phyloP scores from a whole-genome alignment of 345 rosid genomes.

The Bruguiera parviflora region DNA sequence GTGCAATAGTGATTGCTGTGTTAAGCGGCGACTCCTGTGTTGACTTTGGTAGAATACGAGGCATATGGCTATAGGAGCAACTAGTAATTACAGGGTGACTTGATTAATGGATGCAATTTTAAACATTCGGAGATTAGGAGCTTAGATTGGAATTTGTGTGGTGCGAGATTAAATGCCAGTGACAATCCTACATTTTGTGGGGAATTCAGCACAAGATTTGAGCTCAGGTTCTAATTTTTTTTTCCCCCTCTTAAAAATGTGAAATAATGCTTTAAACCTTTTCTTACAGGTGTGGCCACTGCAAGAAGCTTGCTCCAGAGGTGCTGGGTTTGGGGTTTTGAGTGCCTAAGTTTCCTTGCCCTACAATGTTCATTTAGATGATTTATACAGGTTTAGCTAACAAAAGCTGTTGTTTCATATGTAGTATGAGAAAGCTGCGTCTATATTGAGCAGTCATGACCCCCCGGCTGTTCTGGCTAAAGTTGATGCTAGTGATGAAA shows the following conservation, averaged over 20 bases:
- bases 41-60: no score
- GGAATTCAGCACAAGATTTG: no score
- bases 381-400: neutral
- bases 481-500: slow-evolving; percentile 79
- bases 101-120: no score
- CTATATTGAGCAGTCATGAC: slow-evolving; percentile 57
- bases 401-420: neutral
- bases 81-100: no score
- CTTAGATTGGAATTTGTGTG: neutral
- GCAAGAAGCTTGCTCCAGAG: slow-evolving; percentile 93
- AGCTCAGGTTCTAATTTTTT: neutral
- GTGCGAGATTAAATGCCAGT: neutral
- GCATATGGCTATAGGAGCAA: no score
- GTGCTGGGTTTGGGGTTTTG: slow-evolving; percentile 27
- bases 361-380: neutral
- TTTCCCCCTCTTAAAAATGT: neutral
- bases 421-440: slow-evolving; percentile 96
- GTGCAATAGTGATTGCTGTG: no score
- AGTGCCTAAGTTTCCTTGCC: neutral
- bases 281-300: slow-evolving; percentile 85
- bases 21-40: no score
- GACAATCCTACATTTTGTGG: no score
- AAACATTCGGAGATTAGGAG: no score
- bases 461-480: slow-evolving; percentile 75
- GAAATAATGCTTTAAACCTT: neutral